phyloP scores from a whole-genome alignment of 352 stramenopile species.

The Elongisporangium anandrum region DNA sequence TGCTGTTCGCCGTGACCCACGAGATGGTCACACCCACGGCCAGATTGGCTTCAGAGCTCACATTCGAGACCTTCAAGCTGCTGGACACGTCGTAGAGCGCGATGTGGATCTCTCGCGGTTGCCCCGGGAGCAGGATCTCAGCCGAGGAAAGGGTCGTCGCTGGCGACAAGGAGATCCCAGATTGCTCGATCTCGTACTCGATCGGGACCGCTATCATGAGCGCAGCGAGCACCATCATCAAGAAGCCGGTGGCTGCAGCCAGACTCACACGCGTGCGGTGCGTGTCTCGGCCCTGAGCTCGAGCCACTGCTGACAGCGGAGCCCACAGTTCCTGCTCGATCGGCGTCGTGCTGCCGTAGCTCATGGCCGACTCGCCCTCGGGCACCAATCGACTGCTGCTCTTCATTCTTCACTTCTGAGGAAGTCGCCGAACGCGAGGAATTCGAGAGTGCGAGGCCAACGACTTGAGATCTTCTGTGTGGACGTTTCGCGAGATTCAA shows the following conservation, averaged over 20 bases:
- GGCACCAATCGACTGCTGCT: not conserved
- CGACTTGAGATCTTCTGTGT: not conserved
- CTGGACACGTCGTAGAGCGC: constrained; percentile 13
- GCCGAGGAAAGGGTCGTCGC: not conserved
- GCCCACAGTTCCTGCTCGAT: not conserved
- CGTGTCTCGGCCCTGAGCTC: not conserved
- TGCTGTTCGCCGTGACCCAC: constrained; percentile 15
- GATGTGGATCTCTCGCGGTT: constrained; percentile 21
- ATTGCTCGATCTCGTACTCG: not conserved
- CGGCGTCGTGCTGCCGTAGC: not conserved
- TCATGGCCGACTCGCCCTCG: not conserved
- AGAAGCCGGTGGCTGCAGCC: not conserved
- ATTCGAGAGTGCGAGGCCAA: not conserved
- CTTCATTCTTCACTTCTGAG: not conserved
- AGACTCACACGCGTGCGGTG: not conserved
- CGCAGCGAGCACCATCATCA: not conserved
- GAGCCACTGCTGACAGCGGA: not conserved
- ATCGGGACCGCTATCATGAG: not conserved
- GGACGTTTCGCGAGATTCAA: not conserved
- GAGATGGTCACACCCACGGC: constrained; percentile 21
- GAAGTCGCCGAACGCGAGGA: not conserved
- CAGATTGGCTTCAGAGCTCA: constrained; percentile 1
- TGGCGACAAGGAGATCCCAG: not conserved
- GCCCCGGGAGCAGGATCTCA: not conserved
- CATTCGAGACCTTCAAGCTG: not conserved